Evolutionary conservation across 768 basidiomycete genomes (phyloP), one percentile per base, ranked within the genome.

Genomic region (Chiua virens): DNA sequence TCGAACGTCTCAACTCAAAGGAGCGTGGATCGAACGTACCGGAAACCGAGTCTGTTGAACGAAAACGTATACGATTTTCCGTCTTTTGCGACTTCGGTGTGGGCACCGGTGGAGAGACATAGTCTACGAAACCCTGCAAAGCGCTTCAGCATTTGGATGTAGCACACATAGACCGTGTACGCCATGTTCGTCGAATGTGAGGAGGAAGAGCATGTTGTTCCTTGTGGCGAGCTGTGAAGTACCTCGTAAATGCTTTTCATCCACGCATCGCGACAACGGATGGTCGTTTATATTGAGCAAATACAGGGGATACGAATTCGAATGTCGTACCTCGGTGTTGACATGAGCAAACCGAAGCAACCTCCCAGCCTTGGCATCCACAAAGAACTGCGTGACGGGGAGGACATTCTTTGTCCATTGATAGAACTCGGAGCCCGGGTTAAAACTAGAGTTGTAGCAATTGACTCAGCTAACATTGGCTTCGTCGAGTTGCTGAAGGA

Each of bases 381-480:
- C 47, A 22, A 53, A 64, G 21, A 64, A 64, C 30, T 52, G 42
- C 0, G 36, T 18, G 34, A 64, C 57, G 0, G 60, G 60, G 23
- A 22, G 11, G 15, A 64, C 57, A 15, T 64, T 44, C 13, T 47
- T 13, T 2, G 62, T 64, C 62, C 62, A 64, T 9, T 10, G 8
- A 17, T 64, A 64, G 14, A 64, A 65, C 3, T 54, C 47, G n/a
- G 62, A 37, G 4, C 65, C 62, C 4, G 62, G 62, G 32, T 59
- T 59, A 53, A 64, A 64, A 34, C 63, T 64, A 1, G 62, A 64
- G 47, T 64, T 64, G 35, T 65, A 64, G 27, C 63, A 65, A 22
- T 64, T 64, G 20, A 17, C 28, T 63, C 62, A 64, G 2, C 53
- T 65, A 6, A 64, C 30, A 18, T 65, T 63, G 20, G 54, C 49